Base-by-base conservation (phyloP, 305 asterid species). In the Fraxinus sp. region DNA sequence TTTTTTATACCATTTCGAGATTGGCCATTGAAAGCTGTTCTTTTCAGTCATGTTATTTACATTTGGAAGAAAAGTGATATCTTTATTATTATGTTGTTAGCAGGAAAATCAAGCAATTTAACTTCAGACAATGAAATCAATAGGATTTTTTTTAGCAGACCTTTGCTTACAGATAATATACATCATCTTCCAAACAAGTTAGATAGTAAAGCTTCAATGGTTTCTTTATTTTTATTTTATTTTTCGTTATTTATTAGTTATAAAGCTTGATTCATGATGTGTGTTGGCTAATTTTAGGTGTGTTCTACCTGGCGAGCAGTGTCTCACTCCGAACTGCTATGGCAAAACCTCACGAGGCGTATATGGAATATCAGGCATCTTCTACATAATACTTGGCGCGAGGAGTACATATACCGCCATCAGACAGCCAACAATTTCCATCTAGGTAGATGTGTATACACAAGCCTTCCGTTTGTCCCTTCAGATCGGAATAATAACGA, bases 231-330 rank as follows among this genome's bases (percentile, higher is more conserved):
- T 30, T 30, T 30, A 30, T 30, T 44, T 39, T 16, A 4, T 20
- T 9, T 7, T 7, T 20, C n/a, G 33, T 77, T 16, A 44, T 22
- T 28, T 72, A 33, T 16, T 32, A 64, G 73, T 32, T 36, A 22
- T 10, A 26, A 8, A 18, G 13, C 39, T 55, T 22, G 5, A 35
- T 81, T 32, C 32, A 52, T 49, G 35, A 81, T 35, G 28, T 85
- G 59, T 8, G 41, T 44, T 26, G 30, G 59, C 57, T 75, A 13
- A 26, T n/a, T 82, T 55, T 84, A 93, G 99, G 99, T 95, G 0
- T 95, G 98, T 80, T 92, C 99, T 0, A 94, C 97, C 10, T 95
- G 99, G 99, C 88, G 90, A 73, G 93, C 94, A 11, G 89, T 93
- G 41, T 95, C 99, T 0, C 89, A 89, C 0, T 95, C 99, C 0